These are phyloP conservation scores for Pseudocercospora musae DNA, from an alignment of 2,329 filamentous ascomycete genomes.

Conservation along the genomic window DNA sequence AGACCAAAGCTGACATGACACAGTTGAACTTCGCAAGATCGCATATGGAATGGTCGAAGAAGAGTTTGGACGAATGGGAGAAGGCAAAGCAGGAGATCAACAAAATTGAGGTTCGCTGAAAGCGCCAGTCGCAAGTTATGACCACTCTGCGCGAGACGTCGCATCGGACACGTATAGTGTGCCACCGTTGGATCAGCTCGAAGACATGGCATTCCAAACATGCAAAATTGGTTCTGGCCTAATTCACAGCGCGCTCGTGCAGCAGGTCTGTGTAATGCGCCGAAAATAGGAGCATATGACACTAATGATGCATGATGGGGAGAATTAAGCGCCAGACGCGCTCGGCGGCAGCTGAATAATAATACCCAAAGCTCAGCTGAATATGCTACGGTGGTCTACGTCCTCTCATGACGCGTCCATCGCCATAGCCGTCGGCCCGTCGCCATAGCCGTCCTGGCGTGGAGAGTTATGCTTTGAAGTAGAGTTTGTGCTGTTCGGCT, in stretches of 20 bases:
- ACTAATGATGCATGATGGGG: not conserved
- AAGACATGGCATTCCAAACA: too few species aligned
- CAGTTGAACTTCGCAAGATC: constrained; percentile 89
- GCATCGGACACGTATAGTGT: too few species aligned
- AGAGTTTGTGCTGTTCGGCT: not conserved
- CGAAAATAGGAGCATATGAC: not conserved
- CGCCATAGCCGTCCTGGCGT: not conserved
- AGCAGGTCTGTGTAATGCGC: not conserved
- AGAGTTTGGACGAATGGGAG: constrained; percentile 88
- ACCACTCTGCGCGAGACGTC: too few species aligned
- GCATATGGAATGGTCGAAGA: constrained; percentile 91
- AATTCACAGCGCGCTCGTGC: too few species aligned
- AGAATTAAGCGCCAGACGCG: not conserved
- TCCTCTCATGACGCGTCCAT: not conserved
- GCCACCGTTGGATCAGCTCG: too few species aligned
- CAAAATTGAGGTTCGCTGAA: constrained; percentile 64
- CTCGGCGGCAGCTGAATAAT: not conserved
- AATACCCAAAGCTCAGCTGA: not conserved
- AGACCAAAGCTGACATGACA: not conserved
- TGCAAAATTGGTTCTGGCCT: too few species aligned
- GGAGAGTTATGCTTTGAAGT: not conserved
- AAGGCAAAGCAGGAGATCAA: constrained; percentile 82
- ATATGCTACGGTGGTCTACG: not conserved
- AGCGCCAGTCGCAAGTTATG: not conserved
- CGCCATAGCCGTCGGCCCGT: not conserved